Evolutionary conservation across 257 asterid genomes (phyloP).

Genomic region (Nicotiana attenuata): DNA sequence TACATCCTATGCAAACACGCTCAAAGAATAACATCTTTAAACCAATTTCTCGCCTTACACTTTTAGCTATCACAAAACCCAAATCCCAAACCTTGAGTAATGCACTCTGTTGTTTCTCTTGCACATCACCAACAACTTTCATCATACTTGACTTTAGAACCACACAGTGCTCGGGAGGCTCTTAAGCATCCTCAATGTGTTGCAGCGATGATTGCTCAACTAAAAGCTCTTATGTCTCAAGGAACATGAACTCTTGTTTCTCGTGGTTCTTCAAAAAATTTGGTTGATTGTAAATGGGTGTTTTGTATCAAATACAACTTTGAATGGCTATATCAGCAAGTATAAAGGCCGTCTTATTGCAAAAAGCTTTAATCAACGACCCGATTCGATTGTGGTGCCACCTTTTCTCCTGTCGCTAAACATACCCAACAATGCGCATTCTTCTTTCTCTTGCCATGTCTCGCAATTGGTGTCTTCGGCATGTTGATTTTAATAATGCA

Average conservation of each 20-base stretch:
- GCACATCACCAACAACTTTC: too few relatives aligned
- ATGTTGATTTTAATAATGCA: too few relatives aligned
- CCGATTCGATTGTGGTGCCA: neutral
- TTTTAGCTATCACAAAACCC: too few relatives aligned
- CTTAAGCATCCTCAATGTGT: neutral
- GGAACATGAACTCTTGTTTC: neutral
- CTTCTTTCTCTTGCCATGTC: neutral
- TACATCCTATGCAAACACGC: neutral
- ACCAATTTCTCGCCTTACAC: neutral
- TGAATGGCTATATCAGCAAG: neutral
- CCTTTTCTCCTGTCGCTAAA: slow-evolving; percentile 6
- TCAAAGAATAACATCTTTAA: neutral
- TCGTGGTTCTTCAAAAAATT: too few relatives aligned
- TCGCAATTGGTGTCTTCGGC: too few relatives aligned
- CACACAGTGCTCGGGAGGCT: neutral
- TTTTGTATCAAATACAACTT: neutral
- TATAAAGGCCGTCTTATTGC: neutral
- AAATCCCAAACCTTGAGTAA: too few relatives aligned
- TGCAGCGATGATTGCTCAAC: neutral
- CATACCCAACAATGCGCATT: neutral
- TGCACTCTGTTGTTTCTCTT: too few relatives aligned
- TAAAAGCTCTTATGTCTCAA: neutral
- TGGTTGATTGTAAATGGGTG: neutral
- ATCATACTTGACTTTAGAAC: neutral
- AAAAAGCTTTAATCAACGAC: neutral